phyloP scores from a whole-genome alignment of 1,284 basidiomycete genomes.

The Rhodotorula mucilaginosa region DNA sequence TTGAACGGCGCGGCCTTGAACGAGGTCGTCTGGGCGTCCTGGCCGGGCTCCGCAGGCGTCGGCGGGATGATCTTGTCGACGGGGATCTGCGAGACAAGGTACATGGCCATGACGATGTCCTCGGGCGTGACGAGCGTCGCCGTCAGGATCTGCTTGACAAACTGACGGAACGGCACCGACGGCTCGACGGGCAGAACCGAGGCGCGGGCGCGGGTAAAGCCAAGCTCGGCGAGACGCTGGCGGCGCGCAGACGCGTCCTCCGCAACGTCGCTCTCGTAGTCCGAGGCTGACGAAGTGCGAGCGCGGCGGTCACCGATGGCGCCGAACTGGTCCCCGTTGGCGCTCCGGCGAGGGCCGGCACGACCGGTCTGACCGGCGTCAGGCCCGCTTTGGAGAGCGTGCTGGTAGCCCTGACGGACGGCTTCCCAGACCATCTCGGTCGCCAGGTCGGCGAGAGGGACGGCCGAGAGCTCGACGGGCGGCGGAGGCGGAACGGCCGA shows the following conservation, averaged over 20 bases:
- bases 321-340: conserved; percentile 36
- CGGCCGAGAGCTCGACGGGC: conserved; percentile 42
- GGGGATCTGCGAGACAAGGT: conserved; percentile 39
- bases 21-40: conserved; percentile 36
- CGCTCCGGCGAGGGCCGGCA: conserved; percentile 22
- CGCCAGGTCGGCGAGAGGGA: conserved; percentile 43
- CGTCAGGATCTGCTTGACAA: conserved; percentile 43
- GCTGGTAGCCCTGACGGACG: conserved; percentile 34
- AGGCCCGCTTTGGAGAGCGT: conserved; percentile 18
- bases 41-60: conserved; percentile 38
- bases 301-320: conserved; percentile 43
- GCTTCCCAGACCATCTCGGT: conserved; percentile 45
- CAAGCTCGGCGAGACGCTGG: conserved; percentile 36
- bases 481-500: conserved; percentile 44
- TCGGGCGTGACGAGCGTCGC: conserved; percentile 44
- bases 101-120: conserved; percentile 41
- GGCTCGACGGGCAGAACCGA: conserved; percentile 35
- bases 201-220: conserved; percentile 14
- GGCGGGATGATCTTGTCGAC: conserved; percentile 36
- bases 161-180: conserved; percentile 36
- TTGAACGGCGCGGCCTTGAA: conserved; percentile 45
- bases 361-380: conserved; percentile 16
- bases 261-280: conserved; percentile 6
- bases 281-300: conserved; percentile 23
- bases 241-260: conserved; percentile 24